Percentiles rank a stretch among this genome's conserved stretches.
These are phyloP conservation scores for Populus alba DNA, from an alignment of 345 rosid species.

Conservation along the genomic window DNA sequence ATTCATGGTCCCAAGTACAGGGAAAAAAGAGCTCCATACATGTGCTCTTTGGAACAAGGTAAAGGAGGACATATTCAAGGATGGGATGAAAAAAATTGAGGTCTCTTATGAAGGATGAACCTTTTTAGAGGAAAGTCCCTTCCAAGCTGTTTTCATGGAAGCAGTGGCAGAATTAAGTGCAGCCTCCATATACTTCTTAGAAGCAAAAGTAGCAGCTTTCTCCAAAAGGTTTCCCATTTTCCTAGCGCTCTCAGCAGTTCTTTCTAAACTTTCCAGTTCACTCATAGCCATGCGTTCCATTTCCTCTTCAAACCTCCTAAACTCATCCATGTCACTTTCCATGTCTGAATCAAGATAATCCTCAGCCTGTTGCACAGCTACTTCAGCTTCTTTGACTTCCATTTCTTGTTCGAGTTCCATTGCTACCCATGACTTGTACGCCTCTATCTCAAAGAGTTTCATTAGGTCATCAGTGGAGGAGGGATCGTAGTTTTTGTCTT, in stretches of 20 bases:
- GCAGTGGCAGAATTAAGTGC: constrained; percentile 76
- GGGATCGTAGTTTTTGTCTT: constrained; percentile 74
- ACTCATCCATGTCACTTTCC: constrained; percentile 80
- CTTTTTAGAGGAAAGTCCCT: constrained; percentile 52
- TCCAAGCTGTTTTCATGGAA: constrained; percentile 77
- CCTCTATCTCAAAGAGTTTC: constrained; percentile 80
- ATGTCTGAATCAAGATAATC: constrained; percentile 59
- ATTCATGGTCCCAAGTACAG: not conserved
- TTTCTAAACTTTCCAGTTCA: constrained; percentile 43
- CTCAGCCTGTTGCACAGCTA: constrained; percentile 50
- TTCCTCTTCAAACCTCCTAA: constrained; percentile 60
- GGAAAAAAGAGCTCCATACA: not conserved
- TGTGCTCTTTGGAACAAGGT: not conserved
- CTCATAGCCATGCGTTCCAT: constrained; percentile 51
- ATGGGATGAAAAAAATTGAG: not conserved
- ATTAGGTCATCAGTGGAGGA: constrained; percentile 65
- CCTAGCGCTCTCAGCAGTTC: constrained; percentile 59
- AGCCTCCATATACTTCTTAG: constrained; percentile 70
- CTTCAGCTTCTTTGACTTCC: constrained; percentile 50
- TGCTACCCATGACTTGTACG: constrained; percentile 81
- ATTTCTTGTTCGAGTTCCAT: constrained; percentile 45
- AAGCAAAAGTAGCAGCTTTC: constrained; percentile 59
- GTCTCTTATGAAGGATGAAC: constrained; percentile 65
- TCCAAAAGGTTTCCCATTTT: constrained; percentile 55
- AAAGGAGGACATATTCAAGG: not conserved